Evolutionary conservation across 2,329 filamentous ascomycete genomes (phyloP).

Genomic region (Aspergillus tubingensis): DNA sequence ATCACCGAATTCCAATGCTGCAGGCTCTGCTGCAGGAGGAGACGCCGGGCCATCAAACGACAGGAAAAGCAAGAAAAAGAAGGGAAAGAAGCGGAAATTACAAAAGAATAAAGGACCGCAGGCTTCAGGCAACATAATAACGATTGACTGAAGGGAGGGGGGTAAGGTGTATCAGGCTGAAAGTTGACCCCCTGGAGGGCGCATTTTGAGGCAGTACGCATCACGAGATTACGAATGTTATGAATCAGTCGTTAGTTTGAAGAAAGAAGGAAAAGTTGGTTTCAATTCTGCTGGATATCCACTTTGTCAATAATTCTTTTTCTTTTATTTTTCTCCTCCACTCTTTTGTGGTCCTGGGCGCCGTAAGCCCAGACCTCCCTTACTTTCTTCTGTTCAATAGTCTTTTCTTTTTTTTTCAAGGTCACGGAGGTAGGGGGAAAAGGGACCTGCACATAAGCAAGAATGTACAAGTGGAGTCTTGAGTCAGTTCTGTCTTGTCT

Average conservation of each 20-base stretch:
- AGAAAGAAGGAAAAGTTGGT: neutral
- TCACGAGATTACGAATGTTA: conserved; percentile 3
- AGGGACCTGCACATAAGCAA: neutral
- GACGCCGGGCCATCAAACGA: neutral
- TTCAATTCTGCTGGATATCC: neutral
- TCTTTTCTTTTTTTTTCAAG: neutral
- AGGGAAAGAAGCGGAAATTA: conserved; percentile 19
- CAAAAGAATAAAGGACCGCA: neutral
- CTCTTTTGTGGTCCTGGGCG: neutral
- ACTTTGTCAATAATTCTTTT: neutral
- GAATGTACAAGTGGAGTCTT: conserved; percentile 1
- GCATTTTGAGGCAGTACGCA: neutral
- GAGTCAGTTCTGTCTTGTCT: neutral
- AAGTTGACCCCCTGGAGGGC: neutral
- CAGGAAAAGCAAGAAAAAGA: conserved; percentile 20
- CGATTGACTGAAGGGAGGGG: conserved; percentile 3
- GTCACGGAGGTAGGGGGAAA: neutral
- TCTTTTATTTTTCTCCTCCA: neutral
- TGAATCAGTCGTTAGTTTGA: neutral
- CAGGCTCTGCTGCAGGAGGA: neutral
- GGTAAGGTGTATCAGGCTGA: neutral
- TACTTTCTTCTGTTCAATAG: neutral
- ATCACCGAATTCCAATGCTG: conserved; percentile 9
- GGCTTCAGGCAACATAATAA: conserved; percentile 3
- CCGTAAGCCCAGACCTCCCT: neutral